Evolutionary conservation across 148 eudicot genomes (phyloP), one percentile per base, ranked within the genome.

Genomic region (Oxyria digyna): DNA sequence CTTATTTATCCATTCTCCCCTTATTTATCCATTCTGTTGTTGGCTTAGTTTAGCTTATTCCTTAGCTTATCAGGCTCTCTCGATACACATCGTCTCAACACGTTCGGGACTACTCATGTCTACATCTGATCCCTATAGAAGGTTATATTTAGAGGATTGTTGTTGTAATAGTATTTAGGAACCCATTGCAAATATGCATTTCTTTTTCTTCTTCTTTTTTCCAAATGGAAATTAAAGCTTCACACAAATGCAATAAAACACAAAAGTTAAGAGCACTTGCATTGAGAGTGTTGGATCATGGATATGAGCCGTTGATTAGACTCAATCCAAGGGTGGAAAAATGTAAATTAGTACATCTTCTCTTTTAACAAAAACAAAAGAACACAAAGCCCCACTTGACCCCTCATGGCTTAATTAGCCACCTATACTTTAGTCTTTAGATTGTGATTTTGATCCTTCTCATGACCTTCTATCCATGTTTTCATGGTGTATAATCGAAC

Each of bases 341-440:
- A 15, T n/a, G 50, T 59, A 9, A 13, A 29, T 31, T 57, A 14
- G 38, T 14, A 29, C 9, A 8, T 31, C 8, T 15, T 55, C 65
- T 59, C 15, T 59, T 29, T 5, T 27, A 27, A 21, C 27, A 52
- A 52, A 52, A 11, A 17, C 31, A 29, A 15, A 59, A 29, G 21
- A 29, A 59, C 65, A 59, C 65, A 59, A 31, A 29, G 38, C 35
- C 65, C 65, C 65, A 59, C 65, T 59, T 59, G 65, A 27, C 65
- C 38, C 38, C 37, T 59, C 37, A 59, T 59, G 65, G 65, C 18
- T 59, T 59, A 59, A 59, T 59, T 59, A 29, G 37, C 18, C 65
- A 59, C n/a, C 18, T 15, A 27, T 1, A 0, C 38, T 35, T 35
- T 35, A 35, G 38, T 35, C 38, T 59, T 29, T 29, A 59, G 2